Conservation (phyloP, 768 basidiomycete species). For the Lenzites betulinus region DNA sequence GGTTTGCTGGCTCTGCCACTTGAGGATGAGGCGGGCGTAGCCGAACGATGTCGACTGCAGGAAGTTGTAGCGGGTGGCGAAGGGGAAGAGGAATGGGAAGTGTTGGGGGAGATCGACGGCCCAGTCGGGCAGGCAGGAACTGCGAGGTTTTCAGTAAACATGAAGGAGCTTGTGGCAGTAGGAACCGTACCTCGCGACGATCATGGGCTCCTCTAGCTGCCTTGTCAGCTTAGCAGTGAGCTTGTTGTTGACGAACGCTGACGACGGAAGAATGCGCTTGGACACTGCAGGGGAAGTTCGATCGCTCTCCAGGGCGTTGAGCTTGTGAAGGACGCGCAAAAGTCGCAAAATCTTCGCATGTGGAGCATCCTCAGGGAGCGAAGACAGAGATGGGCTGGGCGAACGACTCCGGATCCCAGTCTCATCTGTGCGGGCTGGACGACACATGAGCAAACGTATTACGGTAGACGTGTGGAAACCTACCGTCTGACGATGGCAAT, state of each 20-base stretch:
- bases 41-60: slow-evolving; percentile 97
- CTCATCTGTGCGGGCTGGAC: slow-evolving; percentile 43
- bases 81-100: slow-evolving; percentile 99
- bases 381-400: slow-evolving; percentile 70
- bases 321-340: slow-evolving; percentile 80
- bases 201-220: slow-evolving; percentile 98
- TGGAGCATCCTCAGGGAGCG: slow-evolving; percentile 79
- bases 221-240: slow-evolving; percentile 96
- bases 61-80: slow-evolving; percentile 96
- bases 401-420: slow-evolving; percentile 53
- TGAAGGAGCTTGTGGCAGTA: neutral
- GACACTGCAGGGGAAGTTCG: slow-evolving; percentile 51
- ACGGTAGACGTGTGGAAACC: slow-evolving; percentile 23
- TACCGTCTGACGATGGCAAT: slow-evolving; percentile 62
- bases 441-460: neutral
- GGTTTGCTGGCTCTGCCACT: slow-evolving; percentile 89
- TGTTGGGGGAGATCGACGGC: slow-evolving; percentile 92
- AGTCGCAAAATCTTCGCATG: slow-evolving; percentile 91
- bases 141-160: slow-evolving; percentile 34
- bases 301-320: slow-evolving; percentile 76
- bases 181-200: slow-evolving; percentile 82
- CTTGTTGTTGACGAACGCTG: slow-evolving; percentile 96
- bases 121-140: slow-evolving; percentile 97
- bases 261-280: slow-evolving; percentile 67
- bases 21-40: slow-evolving; percentile 91